Conservation (phyloP, 441 rosid species). For the Erodium texanum region DNA sequence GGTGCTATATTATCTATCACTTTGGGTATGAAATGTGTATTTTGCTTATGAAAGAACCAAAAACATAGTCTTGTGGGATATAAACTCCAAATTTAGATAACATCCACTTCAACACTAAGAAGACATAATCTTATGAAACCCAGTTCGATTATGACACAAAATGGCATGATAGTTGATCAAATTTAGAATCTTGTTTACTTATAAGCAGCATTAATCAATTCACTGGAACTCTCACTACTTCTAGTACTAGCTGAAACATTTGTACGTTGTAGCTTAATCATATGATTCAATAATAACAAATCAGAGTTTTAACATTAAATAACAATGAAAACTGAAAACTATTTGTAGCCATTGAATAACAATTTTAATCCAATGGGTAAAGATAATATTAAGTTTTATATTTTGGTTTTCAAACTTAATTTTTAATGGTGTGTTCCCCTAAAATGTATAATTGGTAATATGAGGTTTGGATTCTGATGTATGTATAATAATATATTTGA, state of each 20-base stretch:
- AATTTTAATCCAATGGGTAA: background rate
- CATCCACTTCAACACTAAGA: background rate
- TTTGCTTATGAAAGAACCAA: no score
- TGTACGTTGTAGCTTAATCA: no score
- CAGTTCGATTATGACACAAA: background rate
- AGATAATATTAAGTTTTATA: no score
- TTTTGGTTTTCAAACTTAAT: background rate
- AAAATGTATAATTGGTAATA: conserved; percentile 18
- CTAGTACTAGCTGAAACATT: no score
- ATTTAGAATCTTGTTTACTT: background rate
- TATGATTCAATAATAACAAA: no score
- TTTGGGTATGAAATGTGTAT: no score
- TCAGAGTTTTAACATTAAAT: no score
- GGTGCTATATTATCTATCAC: background rate
- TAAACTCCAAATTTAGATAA: background rate
- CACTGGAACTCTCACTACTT: background rate
- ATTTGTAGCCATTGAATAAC: no score
- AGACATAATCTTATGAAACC: background rate
- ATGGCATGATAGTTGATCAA: background rate
- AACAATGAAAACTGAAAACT: no score
- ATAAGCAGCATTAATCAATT: background rate
- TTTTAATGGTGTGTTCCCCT: no score
- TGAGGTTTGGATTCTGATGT: conserved; percentile 16
- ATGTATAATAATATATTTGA: conserved; percentile 8
- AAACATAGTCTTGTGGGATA: background rate